These are phyloP conservation scores for Candida easanensis DNA, from an alignment of 805 yeast genomes.

Conservation along the genomic window DNA sequence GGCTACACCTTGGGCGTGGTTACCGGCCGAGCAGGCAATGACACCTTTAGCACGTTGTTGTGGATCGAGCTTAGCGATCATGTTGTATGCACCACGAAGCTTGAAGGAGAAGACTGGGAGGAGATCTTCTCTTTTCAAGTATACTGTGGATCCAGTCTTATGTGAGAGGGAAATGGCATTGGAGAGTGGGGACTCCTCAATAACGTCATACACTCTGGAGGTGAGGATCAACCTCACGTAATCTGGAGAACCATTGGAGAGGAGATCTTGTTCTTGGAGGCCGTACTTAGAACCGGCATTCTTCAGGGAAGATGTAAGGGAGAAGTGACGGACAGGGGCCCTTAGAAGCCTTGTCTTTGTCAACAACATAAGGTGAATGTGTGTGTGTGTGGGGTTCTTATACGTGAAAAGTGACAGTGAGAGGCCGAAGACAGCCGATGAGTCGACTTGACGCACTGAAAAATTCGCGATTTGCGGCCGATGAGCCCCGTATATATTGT, in stretches of 20 bases:
- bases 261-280: conserved; percentile 45
- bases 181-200: conserved; percentile 84
- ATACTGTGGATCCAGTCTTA: conserved; percentile 70
- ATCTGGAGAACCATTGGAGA: conserved; percentile 75
- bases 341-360: not conserved
- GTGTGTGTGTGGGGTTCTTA: not conserved
- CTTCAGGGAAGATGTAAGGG: not conserved
- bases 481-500: no score
- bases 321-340: not conserved
- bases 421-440: not conserved
- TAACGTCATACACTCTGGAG: conserved; percentile 91
- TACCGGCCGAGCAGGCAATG: conserved; percentile 97
- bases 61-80: conserved; percentile 84
- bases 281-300: conserved; percentile 16
- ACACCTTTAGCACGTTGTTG: conserved; percentile 71
- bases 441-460: not conserved
- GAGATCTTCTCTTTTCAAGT: conserved; percentile 86
- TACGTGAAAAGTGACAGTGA: not conserved
- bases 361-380: not conserved
- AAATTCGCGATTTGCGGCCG: not conserved
- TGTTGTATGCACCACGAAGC: conserved; percentile 95
- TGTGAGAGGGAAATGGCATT: conserved; percentile 73
- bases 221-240: conserved; percentile 87
- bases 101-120: conserved; percentile 95
- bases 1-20: conserved; percentile 99